A percentile compares a stretch with the other conserved stretches of the same genome.
These are phyloP conservation scores for Macroventuria anomochaeta DNA, from an alignment of 2,329 filamentous ascomycete genomes.

Conservation along the genomic window DNA sequence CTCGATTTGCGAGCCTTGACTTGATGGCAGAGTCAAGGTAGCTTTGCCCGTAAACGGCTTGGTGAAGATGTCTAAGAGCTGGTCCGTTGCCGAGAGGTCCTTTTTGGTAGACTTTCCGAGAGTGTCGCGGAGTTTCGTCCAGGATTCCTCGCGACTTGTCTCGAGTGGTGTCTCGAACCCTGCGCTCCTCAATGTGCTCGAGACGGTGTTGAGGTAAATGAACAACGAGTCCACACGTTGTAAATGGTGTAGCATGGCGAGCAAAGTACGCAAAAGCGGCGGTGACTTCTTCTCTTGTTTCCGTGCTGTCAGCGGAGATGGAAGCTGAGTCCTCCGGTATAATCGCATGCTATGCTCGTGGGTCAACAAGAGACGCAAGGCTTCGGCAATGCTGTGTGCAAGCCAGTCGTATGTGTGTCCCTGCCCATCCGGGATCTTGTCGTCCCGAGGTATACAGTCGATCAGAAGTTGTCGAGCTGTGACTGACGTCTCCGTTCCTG, in stretches of 20 bases:
- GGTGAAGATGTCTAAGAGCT: constrained; percentile 38
- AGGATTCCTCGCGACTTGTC: constrained; percentile 35
- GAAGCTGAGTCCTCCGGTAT: constrained; percentile 69
- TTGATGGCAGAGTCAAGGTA: constrained; percentile 35
- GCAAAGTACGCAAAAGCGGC: constrained; percentile 65
- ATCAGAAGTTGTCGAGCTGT: constrained; percentile 68
- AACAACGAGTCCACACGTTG: constrained; percentile 47
- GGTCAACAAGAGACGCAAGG: constrained; percentile 76
- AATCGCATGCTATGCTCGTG: constrained; percentile 81
- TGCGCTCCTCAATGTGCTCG: constrained; percentile 34
- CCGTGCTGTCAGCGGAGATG: constrained; percentile 61
- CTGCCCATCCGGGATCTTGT: constrained; percentile 40
- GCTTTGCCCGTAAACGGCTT: constrained; percentile 41
- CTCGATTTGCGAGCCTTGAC: constrained; percentile 27
- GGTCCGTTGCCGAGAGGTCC: constrained; percentile 41
- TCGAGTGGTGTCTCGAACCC: constrained; percentile 38
- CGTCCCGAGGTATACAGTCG: constrained; percentile 69
- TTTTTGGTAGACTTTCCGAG: constrained; percentile 36
- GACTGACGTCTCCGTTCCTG: constrained; percentile 15
- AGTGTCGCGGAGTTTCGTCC: constrained; percentile 36
- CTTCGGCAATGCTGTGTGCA: constrained; percentile 70
- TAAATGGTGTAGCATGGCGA: constrained; percentile 61
- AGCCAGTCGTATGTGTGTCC: constrained; percentile 51
- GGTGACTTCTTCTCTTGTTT: constrained; percentile 60
- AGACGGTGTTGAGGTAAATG: constrained; percentile 36